Evolutionary conservation across 352 stramenopile species (phyloP), one percentile per base, ranked within the genome.

Genomic region (Pythium apleroticum): DNA sequence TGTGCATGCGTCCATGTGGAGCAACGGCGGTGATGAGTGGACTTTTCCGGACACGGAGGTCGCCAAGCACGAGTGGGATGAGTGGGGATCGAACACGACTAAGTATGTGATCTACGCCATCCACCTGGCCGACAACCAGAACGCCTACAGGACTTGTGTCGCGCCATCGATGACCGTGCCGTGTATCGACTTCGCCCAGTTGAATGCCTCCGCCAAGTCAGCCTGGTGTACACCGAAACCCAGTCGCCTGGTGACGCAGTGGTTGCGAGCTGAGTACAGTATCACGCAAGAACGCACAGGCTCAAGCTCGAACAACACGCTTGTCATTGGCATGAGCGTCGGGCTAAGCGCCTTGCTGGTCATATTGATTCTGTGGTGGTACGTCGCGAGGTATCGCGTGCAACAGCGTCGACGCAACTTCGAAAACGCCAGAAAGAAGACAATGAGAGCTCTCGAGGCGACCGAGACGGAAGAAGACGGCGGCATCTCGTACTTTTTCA

Each of bases 1-100:
- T 1, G 61, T 84, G 1, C 66, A 84, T 63, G 62, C 73, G 35
- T 37, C 70, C 3, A 82, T 86, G 78, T 86, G 78, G 75, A 72
- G 68, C 20, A 67, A 74, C 48, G 75, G 78, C 9, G 78, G 75
- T 20, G 65, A 69, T 4, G 73, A 82, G 15, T 63, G 69, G 52
- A 61, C 72, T 35, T 27, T 86, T 6, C 74, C 78, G 15, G 57
- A 79, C 6, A 65, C 68, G 20, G 62, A 77, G 27, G 22, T 75
- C 19, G 55, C 48, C 57, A 69, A 69, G 27, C 71, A 86, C 62
- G 65, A 75, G 22, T 81, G 71, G 74, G 69, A 22, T 30, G 25
- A 78, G 20, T 39, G 25, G 33, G 33, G 33, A 0, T 17, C 27
- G 5, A 33, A 58, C 31, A 46, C 56, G 28, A 53, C 56, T 31